Conservation (phyloP, 2,329 filamentous ascomycete genomes). For the Fusarium floridanum region DNA sequence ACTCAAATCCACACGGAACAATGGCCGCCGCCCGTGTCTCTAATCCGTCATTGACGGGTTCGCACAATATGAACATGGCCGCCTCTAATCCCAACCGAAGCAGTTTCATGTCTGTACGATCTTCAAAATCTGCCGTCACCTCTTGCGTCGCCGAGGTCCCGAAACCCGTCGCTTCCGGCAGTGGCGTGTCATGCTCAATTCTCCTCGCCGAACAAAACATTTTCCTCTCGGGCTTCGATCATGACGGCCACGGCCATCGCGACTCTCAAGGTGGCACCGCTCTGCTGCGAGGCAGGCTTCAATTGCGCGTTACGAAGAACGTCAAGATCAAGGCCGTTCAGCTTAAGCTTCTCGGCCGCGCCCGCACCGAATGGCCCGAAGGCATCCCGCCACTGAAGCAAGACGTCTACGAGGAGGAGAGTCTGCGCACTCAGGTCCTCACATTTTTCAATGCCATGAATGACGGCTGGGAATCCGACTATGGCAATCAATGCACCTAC, state of each 20-base stretch:
- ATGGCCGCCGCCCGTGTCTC: constrained; percentile 40
- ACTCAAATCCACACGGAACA: constrained; percentile 41
- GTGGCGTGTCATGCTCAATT: constrained; percentile 80
- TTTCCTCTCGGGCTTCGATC: constrained; percentile 84
- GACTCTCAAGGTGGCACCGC: constrained; percentile 78
- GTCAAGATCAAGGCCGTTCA: constrained; percentile 94
- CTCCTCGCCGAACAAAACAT: constrained; percentile 83
- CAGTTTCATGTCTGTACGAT: constrained; percentile 65
- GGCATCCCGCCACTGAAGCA: constrained; percentile 90
- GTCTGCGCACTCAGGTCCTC: constrained; percentile 87
- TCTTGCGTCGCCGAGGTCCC: constrained; percentile 66
- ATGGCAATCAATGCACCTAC: constrained; percentile 73
- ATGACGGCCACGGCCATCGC: constrained; percentile 67
- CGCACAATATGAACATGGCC: constrained; percentile 41
- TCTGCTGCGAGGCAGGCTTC: constrained; percentile 86
- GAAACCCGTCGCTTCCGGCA: constrained; percentile 85
- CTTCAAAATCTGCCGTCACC: constrained; percentile 64
- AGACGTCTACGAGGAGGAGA: constrained; percentile 86
- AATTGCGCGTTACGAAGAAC: constrained; percentile 86
- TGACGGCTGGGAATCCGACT: constrained; percentile 70
- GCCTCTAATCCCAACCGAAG: constrained; percentile 53
- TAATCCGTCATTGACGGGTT: constrained; percentile 34
- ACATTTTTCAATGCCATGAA: constrained; percentile 90
- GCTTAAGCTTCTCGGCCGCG: constrained; percentile 86
- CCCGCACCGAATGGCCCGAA: constrained; percentile 95